Conservation (phyloP, 2,329 filamentous ascomycete species). For the Thermothelomyces thermophilus region DNA sequence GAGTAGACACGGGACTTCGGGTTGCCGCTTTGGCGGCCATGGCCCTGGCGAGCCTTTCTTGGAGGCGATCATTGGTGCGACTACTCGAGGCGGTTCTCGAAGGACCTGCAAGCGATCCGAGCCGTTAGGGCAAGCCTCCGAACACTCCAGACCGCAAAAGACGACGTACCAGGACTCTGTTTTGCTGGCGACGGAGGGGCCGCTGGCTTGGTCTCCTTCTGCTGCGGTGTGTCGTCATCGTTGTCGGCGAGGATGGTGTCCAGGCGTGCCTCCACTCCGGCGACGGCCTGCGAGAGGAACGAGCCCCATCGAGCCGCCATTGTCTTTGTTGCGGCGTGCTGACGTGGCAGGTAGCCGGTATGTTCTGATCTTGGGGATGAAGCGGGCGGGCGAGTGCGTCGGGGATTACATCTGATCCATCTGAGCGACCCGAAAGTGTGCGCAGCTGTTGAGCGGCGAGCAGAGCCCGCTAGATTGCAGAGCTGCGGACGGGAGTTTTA, state of each 20-base stretch:
- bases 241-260: slow-evolving; percentile 87
- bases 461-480: neutral
- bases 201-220: slow-evolving; percentile 24
- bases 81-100: slow-evolving; percentile 59
- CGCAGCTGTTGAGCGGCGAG: neutral
- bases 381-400: neutral
- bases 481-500: neutral
- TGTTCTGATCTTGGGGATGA: slow-evolving; percentile 15
- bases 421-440: slow-evolving; percentile 1
- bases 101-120: slow-evolving; percentile 32
- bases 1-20: slow-evolving; percentile 29
- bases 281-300: slow-evolving; percentile 83
- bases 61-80: slow-evolving; percentile 70
- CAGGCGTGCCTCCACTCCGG: slow-evolving; percentile 85
- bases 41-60: slow-evolving; percentile 83
- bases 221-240: slow-evolving; percentile 41
- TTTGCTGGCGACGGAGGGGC: slow-evolving; percentile 29
- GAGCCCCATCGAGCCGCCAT: slow-evolving; percentile 64
- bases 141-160: neutral
- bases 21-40: slow-evolving; percentile 61
- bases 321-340: slow-evolving; percentile 9
- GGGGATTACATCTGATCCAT: slow-evolving; percentile 15
- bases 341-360: slow-evolving; percentile 1
- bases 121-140: slow-evolving; percentile 16
- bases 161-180: slow-evolving; percentile 29